These are phyloP conservation scores for Castanea mollissima DNA, from an alignment of 306 rosid species.

Conservation along the genomic window DNA sequence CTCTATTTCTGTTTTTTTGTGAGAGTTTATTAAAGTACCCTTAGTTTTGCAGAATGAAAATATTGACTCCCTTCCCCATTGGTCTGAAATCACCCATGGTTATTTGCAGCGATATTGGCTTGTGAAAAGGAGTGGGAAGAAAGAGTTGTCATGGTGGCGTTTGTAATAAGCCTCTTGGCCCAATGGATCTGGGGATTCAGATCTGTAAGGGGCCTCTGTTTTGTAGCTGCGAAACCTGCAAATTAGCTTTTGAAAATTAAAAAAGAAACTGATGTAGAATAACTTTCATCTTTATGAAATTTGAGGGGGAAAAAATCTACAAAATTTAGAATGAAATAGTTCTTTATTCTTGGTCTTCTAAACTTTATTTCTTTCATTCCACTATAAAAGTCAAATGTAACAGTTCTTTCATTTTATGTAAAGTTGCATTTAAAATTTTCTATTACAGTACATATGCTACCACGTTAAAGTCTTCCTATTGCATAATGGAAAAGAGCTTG, in stretches of 20 bases:
- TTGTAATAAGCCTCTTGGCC: conserved; percentile 1
- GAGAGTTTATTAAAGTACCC: background rate
- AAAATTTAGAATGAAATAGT: background rate
- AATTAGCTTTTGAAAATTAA: conserved; percentile 12
- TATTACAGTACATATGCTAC: too few species aligned
- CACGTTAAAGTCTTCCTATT: too few species aligned
- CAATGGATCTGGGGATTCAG: background rate
- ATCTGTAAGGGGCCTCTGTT: conserved; percentile 14
- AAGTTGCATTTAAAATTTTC: too few species aligned
- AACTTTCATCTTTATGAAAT: background rate
- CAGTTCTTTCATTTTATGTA: too few species aligned
- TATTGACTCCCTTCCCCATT: background rate
- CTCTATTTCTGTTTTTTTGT: background rate
- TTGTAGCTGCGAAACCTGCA: background rate
- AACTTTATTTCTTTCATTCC: too few species aligned
- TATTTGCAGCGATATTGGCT: conserved; percentile 20
- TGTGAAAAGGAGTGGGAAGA: background rate
- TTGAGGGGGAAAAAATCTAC: background rate
- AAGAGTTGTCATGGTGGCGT: background rate
- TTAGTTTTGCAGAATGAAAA: background rate
- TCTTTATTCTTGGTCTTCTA: too few species aligned
- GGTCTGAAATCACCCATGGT: background rate
- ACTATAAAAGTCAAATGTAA: too few species aligned
- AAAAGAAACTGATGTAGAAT: background rate
- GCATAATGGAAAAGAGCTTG: too few species aligned